A percentile compares a stretch with the other conserved stretches of the same genome.
Evolutionary conservation across 1,284 basidiomycete species (phyloP).

Genomic region (Golubevia pallescens): DNA sequence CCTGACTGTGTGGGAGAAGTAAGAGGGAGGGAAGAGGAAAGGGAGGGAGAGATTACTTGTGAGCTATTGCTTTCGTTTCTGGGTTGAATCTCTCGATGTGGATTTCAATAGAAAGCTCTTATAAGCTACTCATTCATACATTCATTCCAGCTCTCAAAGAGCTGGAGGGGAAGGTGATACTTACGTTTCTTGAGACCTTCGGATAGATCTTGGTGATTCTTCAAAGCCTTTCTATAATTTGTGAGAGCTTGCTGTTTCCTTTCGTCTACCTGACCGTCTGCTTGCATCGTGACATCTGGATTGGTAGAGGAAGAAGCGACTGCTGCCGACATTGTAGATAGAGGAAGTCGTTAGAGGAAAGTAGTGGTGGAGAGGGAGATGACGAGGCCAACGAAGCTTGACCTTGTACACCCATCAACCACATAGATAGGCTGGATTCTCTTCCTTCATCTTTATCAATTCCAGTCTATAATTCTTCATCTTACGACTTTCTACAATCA

Average conservation of each 20-base stretch:
- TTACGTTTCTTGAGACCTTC: slow-evolving; percentile 49
- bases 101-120: too few species aligned
- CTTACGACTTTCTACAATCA: neutral
- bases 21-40: neutral
- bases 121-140: too few species aligned
- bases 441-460: too few species aligned
- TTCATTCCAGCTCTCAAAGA: too few species aligned
- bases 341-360: slow-evolving; percentile 24
- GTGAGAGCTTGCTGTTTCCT: slow-evolving; percentile 5
- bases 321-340: neutral
- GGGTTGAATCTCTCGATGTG: too few species aligned
- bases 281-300: slow-evolving; percentile 3
- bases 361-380: slow-evolving; percentile 26
- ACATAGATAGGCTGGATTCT: too few species aligned
- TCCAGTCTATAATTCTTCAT: too few species aligned
- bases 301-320: slow-evolving; percentile 3
- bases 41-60: neutral
- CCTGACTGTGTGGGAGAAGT: neutral
- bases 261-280: slow-evolving; percentile 3
- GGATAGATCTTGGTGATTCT: slow-evolving; percentile 33
- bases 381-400: slow-evolving; percentile 20
- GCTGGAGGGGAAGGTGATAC: too few species aligned
- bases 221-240: slow-evolving; percentile 5
- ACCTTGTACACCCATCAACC: too few species aligned
- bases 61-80: neutral